phyloP scores from a whole-genome alignment of 768 basidiomycete genomes.

The Kwoniella mangroviensis region DNA sequence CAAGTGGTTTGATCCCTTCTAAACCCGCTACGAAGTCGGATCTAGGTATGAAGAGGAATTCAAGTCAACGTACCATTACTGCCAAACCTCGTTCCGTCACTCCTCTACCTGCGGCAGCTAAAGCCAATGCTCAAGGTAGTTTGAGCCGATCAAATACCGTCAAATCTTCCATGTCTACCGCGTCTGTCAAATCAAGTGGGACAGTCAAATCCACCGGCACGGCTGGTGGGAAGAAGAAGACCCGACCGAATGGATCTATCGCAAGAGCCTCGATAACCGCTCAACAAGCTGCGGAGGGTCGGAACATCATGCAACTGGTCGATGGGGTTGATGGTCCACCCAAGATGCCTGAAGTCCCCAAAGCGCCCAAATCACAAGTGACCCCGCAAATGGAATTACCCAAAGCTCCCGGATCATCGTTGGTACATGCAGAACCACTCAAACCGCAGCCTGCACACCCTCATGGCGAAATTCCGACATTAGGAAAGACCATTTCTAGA shows the following conservation, averaged over 20 bases:
- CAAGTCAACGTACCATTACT: conserved; percentile 52
- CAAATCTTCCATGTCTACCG: conserved; percentile 32
- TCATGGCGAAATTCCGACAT: conserved; percentile 21
- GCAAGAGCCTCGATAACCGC: conserved; percentile 26
- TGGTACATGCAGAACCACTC: conserved; percentile 31
- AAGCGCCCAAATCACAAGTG: conserved; percentile 54
- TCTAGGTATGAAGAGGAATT: conserved; percentile 39
- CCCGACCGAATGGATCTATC: conserved; percentile 37
- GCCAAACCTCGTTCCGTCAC: conserved; percentile 25
- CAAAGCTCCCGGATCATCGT: conserved; percentile 49
- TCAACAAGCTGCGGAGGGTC: conserved; percentile 35
- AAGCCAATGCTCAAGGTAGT: not conserved
- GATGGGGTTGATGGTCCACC: conserved; percentile 30
- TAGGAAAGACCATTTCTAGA: conserved; percentile 31
- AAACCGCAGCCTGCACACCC: conserved; percentile 20
- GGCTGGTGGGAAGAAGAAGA: conserved; percentile 34
- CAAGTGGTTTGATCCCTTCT: conserved; percentile 50
- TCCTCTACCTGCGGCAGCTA: conserved; percentile 18
- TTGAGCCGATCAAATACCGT: conserved; percentile 36
- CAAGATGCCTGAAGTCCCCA: conserved; percentile 55
- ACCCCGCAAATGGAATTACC: conserved; percentile 50
- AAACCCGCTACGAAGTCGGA: conserved; percentile 43
- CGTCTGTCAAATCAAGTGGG: conserved; percentile 31
- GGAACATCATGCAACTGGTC: conserved; percentile 52
- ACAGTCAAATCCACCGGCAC: conserved; percentile 40